Evolutionary conservation across 2,329 filamentous ascomycete genomes (phyloP), one percentile per base, ranked within the genome.

Genomic region (Fusarium dlaminii): DNA sequence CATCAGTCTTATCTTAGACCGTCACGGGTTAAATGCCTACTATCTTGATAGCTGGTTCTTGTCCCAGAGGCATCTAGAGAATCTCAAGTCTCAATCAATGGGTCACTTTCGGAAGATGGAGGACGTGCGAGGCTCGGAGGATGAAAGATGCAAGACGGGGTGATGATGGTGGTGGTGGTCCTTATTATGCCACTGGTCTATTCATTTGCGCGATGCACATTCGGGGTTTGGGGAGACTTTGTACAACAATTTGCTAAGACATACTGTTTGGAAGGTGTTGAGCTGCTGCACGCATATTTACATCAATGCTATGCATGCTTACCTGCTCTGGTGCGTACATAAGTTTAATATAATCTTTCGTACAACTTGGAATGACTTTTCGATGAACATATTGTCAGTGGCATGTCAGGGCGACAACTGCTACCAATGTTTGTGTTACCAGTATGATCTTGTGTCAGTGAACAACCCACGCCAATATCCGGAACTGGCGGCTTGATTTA

Each of bases 11-110:
- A 20, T 13, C 30, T 11, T 66, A 45, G 6, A 46, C 46, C 49
- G 5, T 6, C 27, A 3, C 5, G 13, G 13, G 1, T 10, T 8
- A 12, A 5, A 11, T 0, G 1, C 8, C 18, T 37, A 5, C 36
- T n/a, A 4, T 8, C n/a, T 30, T 11, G 6, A 29, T 66, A 9
- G 52, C 9, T 22, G 5, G 5, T 20, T 27, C 11, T 22, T 10
- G 3, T 34, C 27, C 10, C 18, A 34, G 32, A 14, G 18, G 5
- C n/a, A 36, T 17, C 2, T 32, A 3, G 13, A 22, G 7, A 27
- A 52, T 12, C 10, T 52, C 10, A 27, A 27, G 32, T 3, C 15
- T 8, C 27, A 40, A 6, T 4, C 11, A 13, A 11, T 27, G 20
- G 13, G n/a, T 10, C 32, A 17, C 29, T 24, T 29, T 43, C 32